phyloP scores from a whole-genome alignment of 495 filamentous ascomycete genomes.

The Clohesyomyces aquaticus region DNA sequence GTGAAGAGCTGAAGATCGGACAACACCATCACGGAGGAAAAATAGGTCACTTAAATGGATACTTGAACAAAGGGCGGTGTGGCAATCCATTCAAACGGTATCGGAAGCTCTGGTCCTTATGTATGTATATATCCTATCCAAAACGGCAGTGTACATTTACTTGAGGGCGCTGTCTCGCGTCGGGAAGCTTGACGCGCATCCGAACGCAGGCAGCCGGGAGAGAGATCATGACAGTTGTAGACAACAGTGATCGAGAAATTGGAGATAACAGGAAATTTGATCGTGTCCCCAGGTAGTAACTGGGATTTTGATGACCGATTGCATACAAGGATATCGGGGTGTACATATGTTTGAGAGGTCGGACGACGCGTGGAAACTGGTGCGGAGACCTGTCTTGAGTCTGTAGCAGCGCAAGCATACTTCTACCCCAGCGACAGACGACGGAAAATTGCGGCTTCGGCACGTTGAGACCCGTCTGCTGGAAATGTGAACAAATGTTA shows the following conservation, averaged over 20 bases:
- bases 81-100: background rate
- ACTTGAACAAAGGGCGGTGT: background rate
- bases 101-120: background rate
- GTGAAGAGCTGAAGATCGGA: no score
- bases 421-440: no score
- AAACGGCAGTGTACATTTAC: background rate
- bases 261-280: background rate
- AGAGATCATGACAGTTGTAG: background rate
- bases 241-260: background rate
- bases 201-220: background rate
- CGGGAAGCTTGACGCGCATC: background rate
- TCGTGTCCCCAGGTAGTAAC: background rate
- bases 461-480: no score
- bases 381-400: no score
- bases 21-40: background rate
- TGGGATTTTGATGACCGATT: background rate
- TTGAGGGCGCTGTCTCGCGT: background rate
- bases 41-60: background rate
- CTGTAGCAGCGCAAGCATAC: no score
- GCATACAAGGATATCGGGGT: background rate
- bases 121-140: no score
- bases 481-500: no score
- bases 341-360: no score
- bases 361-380: no score
- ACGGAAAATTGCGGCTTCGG: no score